A percentile compares a stretch with the other conserved stretches of the same genome.
phyloP scores from a whole-genome alignment of 345 rosid genomes.

The Jatropha curcas region DNA sequence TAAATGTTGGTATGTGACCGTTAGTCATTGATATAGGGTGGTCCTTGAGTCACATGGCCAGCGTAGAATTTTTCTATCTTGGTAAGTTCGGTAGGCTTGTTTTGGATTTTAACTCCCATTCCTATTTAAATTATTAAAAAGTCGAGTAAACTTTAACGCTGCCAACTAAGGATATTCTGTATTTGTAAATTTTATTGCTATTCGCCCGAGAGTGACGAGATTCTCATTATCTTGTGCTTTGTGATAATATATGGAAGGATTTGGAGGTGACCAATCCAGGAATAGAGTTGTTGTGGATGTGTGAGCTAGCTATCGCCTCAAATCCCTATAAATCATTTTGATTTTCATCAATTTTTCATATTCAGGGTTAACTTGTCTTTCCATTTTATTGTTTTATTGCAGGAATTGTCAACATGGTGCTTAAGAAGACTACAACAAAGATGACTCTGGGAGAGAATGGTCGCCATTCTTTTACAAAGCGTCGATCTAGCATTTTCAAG shows the following conservation, averaged over 20 bases:
- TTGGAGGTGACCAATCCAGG: conserved; percentile 10
- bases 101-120: conserved; percentile 10
- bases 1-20: not conserved
- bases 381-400: conserved; percentile 5
- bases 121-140: not conserved
- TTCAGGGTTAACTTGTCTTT: not conserved
- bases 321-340: conserved; percentile 26
- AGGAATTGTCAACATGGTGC: not conserved
- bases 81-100: conserved; percentile 5
- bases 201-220: not conserved
- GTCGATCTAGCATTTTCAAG: conserved; percentile 4
- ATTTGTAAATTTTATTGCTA: not conserved
- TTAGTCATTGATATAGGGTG: not conserved
- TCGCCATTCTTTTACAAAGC: conserved; percentile 1
- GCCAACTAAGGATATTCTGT: conserved; percentile 24
- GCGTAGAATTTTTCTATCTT: not conserved
- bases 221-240: conserved; percentile 8
- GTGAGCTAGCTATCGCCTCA: not conserved
- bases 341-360: conserved; percentile 6
- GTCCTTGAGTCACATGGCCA: not conserved
- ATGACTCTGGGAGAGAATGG: not conserved
- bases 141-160: not conserved
- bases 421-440: conserved; percentile 2
- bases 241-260: conserved; percentile 19
- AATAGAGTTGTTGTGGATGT: not conserved